Conservation (phyloP, 306 rosid species). For the Vachellia pachyceras region DNA sequence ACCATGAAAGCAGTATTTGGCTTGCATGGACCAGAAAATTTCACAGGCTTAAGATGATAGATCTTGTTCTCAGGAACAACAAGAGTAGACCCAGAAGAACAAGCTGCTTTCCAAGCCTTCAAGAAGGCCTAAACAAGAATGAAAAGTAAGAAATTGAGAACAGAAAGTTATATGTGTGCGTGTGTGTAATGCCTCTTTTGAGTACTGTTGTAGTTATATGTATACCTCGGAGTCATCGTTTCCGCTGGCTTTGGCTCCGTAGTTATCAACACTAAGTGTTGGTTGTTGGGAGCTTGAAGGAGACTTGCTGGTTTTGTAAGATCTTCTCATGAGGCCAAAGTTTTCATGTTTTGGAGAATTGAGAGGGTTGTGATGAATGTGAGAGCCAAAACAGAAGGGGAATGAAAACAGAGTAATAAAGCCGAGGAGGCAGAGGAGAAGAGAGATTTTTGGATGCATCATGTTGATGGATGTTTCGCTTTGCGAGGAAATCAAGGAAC, state of each 20-base stretch:
- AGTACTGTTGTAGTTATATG: neutral
- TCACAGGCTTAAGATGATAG: conserved; percentile 69
- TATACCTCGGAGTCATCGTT: conserved; percentile 61
- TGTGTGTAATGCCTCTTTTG: neutral
- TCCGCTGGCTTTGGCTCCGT: conserved; percentile 66
- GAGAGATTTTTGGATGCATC: conserved; percentile 45
- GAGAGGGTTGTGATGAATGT: conserved; percentile 28
- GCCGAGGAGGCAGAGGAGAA: neutral
- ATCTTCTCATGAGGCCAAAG: conserved; percentile 24
- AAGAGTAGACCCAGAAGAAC: conserved; percentile 53
- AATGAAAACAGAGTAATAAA: conserved; percentile 20
- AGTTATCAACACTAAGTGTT: conserved; percentile 56
- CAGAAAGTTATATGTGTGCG: neutral
- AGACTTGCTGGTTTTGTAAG: neutral
- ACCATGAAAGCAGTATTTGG: conserved; percentile 67
- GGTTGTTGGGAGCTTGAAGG: conserved; percentile 9
- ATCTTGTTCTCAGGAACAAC: conserved; percentile 59
- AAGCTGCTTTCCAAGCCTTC: conserved; percentile 79
- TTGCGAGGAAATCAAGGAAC: neutral
- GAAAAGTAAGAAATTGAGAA: neutral
- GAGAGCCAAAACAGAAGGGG: conserved; percentile 44
- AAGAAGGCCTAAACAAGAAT: conserved; percentile 57
- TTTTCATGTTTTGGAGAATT: conserved; percentile 33
- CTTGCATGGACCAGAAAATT: conserved; percentile 85
- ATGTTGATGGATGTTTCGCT: conserved; percentile 40